A percentile compares a stretch with the other conserved stretches of the same genome.
Conservation (phyloP, 2,329 filamentous ascomycete species). For the Phyllosticta citrichinensis region DNA sequence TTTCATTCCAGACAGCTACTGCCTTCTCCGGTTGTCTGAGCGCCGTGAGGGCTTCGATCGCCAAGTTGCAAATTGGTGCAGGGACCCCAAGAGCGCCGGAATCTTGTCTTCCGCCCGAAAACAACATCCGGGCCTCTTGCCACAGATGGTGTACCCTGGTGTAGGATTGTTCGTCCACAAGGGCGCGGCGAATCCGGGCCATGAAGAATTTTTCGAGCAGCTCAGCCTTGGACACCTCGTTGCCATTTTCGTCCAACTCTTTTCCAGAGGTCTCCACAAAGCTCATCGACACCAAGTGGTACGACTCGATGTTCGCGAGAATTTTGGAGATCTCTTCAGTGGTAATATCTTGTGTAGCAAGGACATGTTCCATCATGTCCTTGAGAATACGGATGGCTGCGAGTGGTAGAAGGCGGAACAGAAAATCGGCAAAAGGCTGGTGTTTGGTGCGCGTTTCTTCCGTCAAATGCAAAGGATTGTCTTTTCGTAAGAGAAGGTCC, state of each 20-base stretch:
- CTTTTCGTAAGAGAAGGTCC: conserved; percentile 17
- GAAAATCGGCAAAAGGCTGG: conserved; percentile 20
- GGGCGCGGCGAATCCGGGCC: conserved; percentile 18
- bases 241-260: not conserved
- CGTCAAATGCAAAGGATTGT: conserved; percentile 11
- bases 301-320: not conserved
- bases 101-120: not conserved
- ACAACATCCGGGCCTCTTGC: not conserved
- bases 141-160: conserved; percentile 16
- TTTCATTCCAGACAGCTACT: conserved; percentile 48
- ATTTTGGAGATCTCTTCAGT: not conserved
- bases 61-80: conserved; percentile 27
- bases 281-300: not conserved
- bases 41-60: conserved; percentile 39
- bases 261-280: not conserved
- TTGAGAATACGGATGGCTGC: not conserved
- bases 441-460: conserved; percentile 16
- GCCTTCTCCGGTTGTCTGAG: conserved; percentile 34
- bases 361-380: not conserved
- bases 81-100: not conserved
- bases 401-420: conserved; percentile 10
- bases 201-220: conserved; percentile 19
- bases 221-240: conserved; percentile 9
- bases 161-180: conserved; percentile 12
- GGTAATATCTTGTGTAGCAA: not conserved